Conservation (phyloP, 768 basidiomycete species). For the Candolleomyces eurysporus region DNA sequence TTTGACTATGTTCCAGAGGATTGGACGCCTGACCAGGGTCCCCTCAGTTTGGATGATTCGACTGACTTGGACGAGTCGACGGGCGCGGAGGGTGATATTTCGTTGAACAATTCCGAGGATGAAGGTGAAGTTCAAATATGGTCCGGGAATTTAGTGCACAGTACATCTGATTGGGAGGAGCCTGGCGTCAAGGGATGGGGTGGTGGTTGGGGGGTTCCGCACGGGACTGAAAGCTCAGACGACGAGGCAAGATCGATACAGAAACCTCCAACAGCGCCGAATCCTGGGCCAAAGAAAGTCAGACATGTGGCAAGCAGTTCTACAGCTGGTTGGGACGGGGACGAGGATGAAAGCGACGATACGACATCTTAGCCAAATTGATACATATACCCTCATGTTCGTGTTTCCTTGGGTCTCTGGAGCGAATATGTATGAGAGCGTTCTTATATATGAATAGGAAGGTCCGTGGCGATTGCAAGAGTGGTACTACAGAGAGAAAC, state of each 20-base stretch:
- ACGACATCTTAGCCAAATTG: constrained; percentile 24
- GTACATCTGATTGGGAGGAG: constrained; percentile 17
- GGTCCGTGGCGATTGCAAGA: constrained; percentile 14
- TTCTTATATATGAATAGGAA: constrained; percentile 16
- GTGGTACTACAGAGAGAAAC: constrained; percentile 2
- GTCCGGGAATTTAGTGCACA: neutral
- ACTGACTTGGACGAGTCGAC: constrained; percentile 31
- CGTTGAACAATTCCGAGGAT: constrained; percentile 38
- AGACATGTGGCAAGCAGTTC: constrained; percentile 21
- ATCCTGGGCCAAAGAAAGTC: constrained; percentile 7
- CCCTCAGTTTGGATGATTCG: constrained; percentile 20
- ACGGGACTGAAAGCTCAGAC: constrained; percentile 11
- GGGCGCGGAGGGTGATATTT: constrained; percentile 41
- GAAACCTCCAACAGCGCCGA: constrained; percentile 1
- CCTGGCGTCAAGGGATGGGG: constrained; percentile 8
- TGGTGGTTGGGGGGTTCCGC: constrained; percentile 10
- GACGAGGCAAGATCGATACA: constrained; percentile 12
- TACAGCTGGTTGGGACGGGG: constrained; percentile 43
- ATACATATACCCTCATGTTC: neutral
- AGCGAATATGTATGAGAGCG: neutral
- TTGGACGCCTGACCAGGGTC: constrained; percentile 43
- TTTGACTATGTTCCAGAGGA: constrained; percentile 41
- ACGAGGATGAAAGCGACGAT: constrained; percentile 42
- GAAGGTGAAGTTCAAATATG: constrained; percentile 25
- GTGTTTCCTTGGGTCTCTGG: neutral